These are phyloP conservation scores for Suhomyces kunorum DNA, from an alignment of 1,139 yeast genomes.

Conservation along the genomic window DNA sequence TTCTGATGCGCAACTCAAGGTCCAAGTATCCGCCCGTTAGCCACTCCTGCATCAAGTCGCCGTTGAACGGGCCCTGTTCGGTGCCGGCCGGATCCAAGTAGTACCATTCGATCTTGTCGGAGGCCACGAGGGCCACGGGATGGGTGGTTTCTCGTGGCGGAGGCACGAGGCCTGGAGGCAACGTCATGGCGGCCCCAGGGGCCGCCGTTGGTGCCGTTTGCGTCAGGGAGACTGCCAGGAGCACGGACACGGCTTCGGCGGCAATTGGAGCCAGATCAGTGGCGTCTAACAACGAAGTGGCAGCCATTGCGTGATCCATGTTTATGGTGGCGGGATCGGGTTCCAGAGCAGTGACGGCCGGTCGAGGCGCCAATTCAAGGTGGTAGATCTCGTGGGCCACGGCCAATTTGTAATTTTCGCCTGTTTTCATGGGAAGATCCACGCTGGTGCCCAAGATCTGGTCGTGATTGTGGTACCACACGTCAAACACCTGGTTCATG, in stretches of 20 bases:
- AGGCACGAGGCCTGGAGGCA: slow-evolving; percentile 25
- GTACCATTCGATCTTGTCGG: slow-evolving; percentile 60
- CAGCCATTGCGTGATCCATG: background rate
- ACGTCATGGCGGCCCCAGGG: slow-evolving; percentile 2
- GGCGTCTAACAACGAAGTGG: background rate
- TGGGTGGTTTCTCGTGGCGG: slow-evolving; percentile 11
- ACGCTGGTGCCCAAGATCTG: slow-evolving; percentile 28
- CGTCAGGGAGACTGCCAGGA: background rate
- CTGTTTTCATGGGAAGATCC: slow-evolving; percentile 28
- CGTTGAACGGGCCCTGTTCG: slow-evolving; percentile 81
- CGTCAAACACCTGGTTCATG: slow-evolving; percentile 54
- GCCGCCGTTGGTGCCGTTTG: background rate
- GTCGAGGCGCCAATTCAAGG: slow-evolving; percentile 28
- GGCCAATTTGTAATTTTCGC: slow-evolving; percentile 33
- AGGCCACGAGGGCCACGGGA: slow-evolving; percentile 20
- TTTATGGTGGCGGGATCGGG: background rate
- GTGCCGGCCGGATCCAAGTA: slow-evolving; percentile 71
- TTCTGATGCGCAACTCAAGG: slow-evolving; percentile 56
- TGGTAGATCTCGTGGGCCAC: slow-evolving; percentile 41
- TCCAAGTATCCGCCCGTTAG: slow-evolving; percentile 60
- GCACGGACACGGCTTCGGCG: background rate
- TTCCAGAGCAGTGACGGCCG: background rate
- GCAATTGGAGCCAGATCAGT: background rate
- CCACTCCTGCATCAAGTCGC: slow-evolving; percentile 81
- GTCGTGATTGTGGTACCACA: slow-evolving; percentile 51